Conservation (phyloP, 2,329 filamentous ascomycete genomes). For the Mollisiaceae sp. region DNA sequence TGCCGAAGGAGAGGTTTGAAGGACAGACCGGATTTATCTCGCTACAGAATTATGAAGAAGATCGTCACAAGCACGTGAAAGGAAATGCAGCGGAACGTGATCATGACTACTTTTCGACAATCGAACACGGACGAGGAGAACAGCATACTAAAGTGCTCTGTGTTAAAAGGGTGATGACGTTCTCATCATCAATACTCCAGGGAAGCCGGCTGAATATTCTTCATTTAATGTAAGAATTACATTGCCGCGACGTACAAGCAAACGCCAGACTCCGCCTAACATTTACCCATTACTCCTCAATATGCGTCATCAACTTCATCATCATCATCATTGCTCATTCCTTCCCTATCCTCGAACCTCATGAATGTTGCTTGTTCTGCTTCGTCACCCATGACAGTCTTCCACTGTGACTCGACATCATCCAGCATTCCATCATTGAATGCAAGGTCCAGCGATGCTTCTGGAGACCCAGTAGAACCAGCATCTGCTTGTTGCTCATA, state of each 20-base stretch:
- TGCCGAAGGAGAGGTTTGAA: too few relatives aligned
- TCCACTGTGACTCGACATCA: conserved; percentile 73
- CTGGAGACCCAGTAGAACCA: conserved; percentile 37
- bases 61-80: too few relatives aligned
- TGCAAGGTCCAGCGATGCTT: conserved; percentile 66
- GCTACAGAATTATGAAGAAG: too few relatives aligned
- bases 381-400: conserved; percentile 52
- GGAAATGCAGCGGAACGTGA: too few relatives aligned
- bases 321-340: conserved; percentile 63
- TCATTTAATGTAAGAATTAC: background rate
- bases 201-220: too few relatives aligned
- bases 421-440: conserved; percentile 75
- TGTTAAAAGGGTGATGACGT: too few relatives aligned
- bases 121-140: too few relatives aligned
- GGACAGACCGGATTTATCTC: too few relatives aligned
- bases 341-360: conserved; percentile 77
- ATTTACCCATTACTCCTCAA: background rate
- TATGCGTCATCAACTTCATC: conserved; percentile 52
- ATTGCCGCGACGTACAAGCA: background rate
- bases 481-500: conserved; percentile 56
- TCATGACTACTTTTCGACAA: too few relatives aligned
- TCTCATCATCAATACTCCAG: too few relatives aligned
- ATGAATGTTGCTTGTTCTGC: conserved; percentile 61
- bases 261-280: conserved; percentile 14
- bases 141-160: too few relatives aligned